Evolutionary conservation across 257 asterid genomes (phyloP).

Genomic region (Linderniella brevidens): DNA sequence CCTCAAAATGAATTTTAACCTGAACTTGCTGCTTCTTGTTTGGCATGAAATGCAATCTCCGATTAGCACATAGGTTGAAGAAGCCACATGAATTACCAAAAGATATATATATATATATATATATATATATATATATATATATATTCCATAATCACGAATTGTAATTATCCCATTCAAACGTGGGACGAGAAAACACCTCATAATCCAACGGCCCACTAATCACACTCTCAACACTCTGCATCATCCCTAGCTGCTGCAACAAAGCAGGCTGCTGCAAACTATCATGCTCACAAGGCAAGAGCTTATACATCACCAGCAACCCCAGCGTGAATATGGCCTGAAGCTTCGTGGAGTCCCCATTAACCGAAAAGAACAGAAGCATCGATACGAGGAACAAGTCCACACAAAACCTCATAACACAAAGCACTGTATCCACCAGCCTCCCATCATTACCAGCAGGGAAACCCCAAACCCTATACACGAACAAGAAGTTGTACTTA

Average conservation of each 20-base stretch:
- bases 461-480: constrained; percentile 86
- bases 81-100: too few species aligned
- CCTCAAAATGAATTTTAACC: too few species aligned
- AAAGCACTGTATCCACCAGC: constrained; percentile 80
- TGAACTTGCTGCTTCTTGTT: too few species aligned
- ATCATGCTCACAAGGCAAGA: constrained; percentile 52
- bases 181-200: constrained; percentile 74
- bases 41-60: too few species aligned
- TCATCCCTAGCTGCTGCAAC: constrained; percentile 28
- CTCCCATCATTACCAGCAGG: constrained; percentile 97
- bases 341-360: constrained; percentile 80
- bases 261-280: constrained; percentile 37
- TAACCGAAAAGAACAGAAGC: constrained; percentile 71
- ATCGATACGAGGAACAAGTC: constrained; percentile 65
- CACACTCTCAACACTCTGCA: constrained; percentile 58
- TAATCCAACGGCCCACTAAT: constrained; percentile 61
- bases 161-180: constrained; percentile 87
- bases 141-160: too few species aligned
- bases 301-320: constrained; percentile 58
- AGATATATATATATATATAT: too few species aligned
- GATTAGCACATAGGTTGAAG: too few species aligned
- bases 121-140: too few species aligned
- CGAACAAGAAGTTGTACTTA: constrained; percentile 87
- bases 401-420: constrained; percentile 64
- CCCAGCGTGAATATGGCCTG: constrained; percentile 91